Percentiles rank a stretch among this genome's conserved stretches.
These are phyloP conservation scores for Ogataea henricii DNA, from an alignment of 805 yeast genomes.

Conservation along the genomic window DNA sequence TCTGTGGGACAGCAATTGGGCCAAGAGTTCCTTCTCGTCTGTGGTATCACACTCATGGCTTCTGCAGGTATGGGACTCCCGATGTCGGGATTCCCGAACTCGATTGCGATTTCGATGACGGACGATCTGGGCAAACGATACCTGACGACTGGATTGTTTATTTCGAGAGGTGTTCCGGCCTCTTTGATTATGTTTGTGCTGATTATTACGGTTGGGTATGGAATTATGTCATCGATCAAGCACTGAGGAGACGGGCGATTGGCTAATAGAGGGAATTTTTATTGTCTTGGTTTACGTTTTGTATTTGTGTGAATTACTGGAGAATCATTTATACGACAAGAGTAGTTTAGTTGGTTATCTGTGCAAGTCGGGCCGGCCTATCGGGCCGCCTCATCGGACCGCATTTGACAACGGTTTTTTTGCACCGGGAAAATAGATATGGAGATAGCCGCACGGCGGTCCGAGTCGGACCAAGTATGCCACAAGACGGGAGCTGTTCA, in stretches of 20 bases:
- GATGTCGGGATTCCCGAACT: conserved; percentile 58
- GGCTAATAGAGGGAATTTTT: too few species aligned
- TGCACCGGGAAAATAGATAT: background rate
- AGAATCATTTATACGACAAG: too few species aligned
- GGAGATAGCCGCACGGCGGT: background rate
- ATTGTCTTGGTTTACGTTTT: too few species aligned
- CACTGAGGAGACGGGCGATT: conserved; percentile 9
- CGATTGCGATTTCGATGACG: conserved; percentile 57
- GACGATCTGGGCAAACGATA: conserved; percentile 56
- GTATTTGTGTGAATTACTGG: too few species aligned
- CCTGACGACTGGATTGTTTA: conserved; percentile 48
- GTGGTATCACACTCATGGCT: conserved; percentile 51
- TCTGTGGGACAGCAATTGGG: conserved; percentile 49
- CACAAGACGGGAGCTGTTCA: background rate
- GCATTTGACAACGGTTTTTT: too few species aligned
- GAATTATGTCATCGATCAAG: conserved; percentile 42
- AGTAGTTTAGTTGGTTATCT: too few species aligned
- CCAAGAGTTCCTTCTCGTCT: conserved; percentile 49
- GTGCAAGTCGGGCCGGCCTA: too few species aligned
- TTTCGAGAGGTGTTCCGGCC: conserved; percentile 54
- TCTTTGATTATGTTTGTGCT: conserved; percentile 46
- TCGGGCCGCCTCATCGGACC: too few species aligned
- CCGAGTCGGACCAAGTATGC: conserved; percentile 9
- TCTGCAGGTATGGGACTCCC: conserved; percentile 61
- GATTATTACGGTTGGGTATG: conserved; percentile 51